phyloP scores from a whole-genome alignment of 2,329 filamentous ascomycete genomes.

The Paraconiothyrium brasiliense region DNA sequence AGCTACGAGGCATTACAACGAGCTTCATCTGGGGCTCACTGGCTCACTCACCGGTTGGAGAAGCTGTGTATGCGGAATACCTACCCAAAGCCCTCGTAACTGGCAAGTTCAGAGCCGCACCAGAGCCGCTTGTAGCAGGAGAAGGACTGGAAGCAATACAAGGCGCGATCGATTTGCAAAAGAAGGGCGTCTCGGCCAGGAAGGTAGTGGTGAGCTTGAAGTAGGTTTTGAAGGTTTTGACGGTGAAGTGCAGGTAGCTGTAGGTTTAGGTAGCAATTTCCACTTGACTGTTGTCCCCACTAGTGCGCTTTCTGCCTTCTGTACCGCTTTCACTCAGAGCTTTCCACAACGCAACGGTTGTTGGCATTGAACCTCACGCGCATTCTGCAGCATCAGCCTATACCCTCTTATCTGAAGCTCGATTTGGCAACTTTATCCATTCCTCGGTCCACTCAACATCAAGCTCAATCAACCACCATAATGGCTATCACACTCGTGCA shows the following conservation, averaged over 20 bases:
- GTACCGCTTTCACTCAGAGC: not conserved
- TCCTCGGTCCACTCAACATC: not conserved
- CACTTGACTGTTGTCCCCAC: not conserved
- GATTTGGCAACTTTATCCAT: not conserved
- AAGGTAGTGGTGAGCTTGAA: slow-evolving; percentile 23
- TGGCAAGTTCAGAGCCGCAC: slow-evolving; percentile 24
- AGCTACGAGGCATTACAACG: slow-evolving; percentile 18
- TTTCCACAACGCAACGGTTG: not conserved
- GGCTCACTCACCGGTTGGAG: slow-evolving; percentile 4
- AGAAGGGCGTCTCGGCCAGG: slow-evolving; percentile 22
- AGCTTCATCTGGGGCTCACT: slow-evolving; percentile 22
- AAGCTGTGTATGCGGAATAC: slow-evolving; percentile 20
- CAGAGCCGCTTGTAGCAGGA: slow-evolving; percentile 23
- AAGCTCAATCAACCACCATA: not conserved
- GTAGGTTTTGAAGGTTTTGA: not conserved
- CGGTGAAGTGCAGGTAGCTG: not conserved
- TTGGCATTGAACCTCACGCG: not conserved
- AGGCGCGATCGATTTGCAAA: slow-evolving; percentile 19
- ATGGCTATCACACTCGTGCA: not conserved
- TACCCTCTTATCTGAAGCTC: not conserved
- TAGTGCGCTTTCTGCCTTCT: slow-evolving; percentile 1
- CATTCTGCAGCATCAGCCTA: not conserved
- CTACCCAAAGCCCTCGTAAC: slow-evolving; percentile 24
- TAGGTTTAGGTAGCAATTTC: not conserved
- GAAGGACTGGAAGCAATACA: slow-evolving; percentile 24